Evolutionary conservation across 352 stramenopile species (phyloP).

Genomic region (Phytophthora agathidicida): DNA sequence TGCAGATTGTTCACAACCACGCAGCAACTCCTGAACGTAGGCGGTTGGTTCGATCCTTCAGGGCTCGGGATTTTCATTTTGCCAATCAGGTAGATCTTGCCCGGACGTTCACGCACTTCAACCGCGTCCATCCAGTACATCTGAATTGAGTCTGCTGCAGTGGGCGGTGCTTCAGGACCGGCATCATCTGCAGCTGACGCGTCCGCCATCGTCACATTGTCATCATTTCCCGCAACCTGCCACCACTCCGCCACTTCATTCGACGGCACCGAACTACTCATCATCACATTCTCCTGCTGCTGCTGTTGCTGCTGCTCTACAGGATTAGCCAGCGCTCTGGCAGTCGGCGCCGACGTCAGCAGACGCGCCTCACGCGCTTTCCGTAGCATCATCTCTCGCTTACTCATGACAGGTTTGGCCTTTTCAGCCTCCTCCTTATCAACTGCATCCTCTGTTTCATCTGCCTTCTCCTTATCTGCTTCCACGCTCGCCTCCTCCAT

Average conservation of each 20-base stretch:
- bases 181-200: constrained; percentile 26
- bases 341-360: constrained; percentile 67
- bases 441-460: neutral
- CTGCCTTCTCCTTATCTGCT: constrained; percentile 30
- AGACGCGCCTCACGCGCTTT: constrained; percentile 65
- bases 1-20: constrained; percentile 96
- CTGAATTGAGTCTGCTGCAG: constrained; percentile 78
- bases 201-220: constrained; percentile 24
- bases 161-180: constrained; percentile 40
- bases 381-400: constrained; percentile 77
- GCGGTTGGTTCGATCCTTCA: constrained; percentile 34
- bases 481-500: constrained; percentile 41
- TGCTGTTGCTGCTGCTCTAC: constrained; percentile 32
- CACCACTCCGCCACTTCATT: constrained; percentile 91
- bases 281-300: constrained; percentile 17
- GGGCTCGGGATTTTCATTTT: constrained; percentile 86
- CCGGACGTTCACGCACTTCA: constrained; percentile 93
- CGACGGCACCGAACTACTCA: constrained; percentile 71
- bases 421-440: constrained; percentile 7
- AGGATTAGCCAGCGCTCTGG: constrained; percentile 52
- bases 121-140: constrained; percentile 98
- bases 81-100: constrained; percentile 98
- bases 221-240: constrained; percentile 47
- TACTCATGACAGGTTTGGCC: constrained; percentile 53
- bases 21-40: constrained; percentile 94